Conservation (phyloP, 257 asterid genomes). For the Echites panduratus region DNA sequence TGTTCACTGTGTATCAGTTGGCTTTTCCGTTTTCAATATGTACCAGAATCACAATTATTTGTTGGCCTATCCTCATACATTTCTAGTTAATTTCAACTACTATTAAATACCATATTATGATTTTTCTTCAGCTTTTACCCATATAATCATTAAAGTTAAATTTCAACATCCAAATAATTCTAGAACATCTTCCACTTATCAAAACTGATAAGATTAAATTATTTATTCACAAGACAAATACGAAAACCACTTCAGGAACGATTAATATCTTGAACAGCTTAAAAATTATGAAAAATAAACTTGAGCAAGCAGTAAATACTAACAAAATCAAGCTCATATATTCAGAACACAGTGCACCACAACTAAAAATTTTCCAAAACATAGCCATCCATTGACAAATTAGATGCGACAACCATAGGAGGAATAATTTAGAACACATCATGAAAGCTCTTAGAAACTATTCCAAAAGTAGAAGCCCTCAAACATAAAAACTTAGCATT, state of each 20-base stretch:
- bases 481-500: not conserved
- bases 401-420: not conserved
- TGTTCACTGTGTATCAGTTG: not conserved
- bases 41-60: not conserved
- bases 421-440: not conserved
- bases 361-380: not conserved
- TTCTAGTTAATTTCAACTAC: not conserved
- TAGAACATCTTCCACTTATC: not conserved
- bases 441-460: not conserved
- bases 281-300: not conserved
- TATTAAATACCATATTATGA: not conserved
- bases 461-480: not conserved
- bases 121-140: not conserved
- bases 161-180: not conserved
- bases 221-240: not conserved
- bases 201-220: not conserved
- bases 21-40: not conserved
- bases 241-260: not conserved
- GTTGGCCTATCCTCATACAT: not conserved
- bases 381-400: not conserved
- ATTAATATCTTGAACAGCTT: not conserved
- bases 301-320: not conserved
- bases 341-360: not conserved
- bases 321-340: not conserved
- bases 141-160: not conserved